phyloP scores from a whole-genome alignment of 2,329 filamentous ascomycete species.

The Botrytis porri region DNA sequence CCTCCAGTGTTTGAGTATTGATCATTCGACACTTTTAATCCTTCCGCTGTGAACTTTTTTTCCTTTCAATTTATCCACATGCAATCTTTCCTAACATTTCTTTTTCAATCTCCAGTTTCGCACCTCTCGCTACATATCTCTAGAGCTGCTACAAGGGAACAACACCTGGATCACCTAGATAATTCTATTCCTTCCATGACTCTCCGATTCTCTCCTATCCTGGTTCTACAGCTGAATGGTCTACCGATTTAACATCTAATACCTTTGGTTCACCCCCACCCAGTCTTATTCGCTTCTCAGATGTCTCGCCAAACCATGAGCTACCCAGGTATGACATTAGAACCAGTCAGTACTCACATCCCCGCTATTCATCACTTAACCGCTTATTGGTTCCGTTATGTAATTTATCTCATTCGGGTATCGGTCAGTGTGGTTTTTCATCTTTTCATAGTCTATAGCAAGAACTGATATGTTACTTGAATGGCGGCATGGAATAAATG shows the following conservation, averaged over 20 bases:
- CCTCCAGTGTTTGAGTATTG: neutral
- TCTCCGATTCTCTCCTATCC: neutral
- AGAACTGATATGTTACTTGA: neutral
- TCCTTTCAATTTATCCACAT: too few species aligned
- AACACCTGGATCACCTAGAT: neutral
- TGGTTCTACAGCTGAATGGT: neutral
- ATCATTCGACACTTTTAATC: neutral
- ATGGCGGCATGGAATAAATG: neutral
- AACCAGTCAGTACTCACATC: neutral
- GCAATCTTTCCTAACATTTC: too few species aligned
- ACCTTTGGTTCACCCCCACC: neutral
- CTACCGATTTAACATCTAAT: neutral
- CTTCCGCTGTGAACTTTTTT: neutral
- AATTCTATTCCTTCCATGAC: neutral
- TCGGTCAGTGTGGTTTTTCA: too few species aligned
- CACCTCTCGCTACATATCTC: neutral
- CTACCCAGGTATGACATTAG: neutral
- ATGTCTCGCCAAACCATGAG: neutral
- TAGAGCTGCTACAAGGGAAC: neutral
- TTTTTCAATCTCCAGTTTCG: too few species aligned
- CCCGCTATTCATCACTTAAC: neutral
- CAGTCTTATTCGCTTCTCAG: neutral
- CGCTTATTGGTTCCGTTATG: neutral
- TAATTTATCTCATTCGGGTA: neutral
- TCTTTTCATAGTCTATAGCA: neutral